These are phyloP conservation scores for Przewalskia tangutica DNA, from an alignment of 257 asterid genomes.

Conservation along the genomic window DNA sequence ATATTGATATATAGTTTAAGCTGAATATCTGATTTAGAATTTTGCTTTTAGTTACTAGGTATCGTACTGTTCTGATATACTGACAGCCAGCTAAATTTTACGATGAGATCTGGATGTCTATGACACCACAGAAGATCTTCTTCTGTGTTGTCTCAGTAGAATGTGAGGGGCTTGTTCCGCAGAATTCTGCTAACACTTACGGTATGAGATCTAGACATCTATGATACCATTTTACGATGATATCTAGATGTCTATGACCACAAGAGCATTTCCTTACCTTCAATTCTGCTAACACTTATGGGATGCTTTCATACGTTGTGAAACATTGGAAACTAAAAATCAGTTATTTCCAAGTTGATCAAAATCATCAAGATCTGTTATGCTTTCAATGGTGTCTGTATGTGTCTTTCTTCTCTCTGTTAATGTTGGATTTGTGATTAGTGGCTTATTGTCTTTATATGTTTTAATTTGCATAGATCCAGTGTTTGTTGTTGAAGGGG, in stretches of 20 bases:
- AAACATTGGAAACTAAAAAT: neutral
- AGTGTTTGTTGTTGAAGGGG: neutral
- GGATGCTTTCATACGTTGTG: neutral
- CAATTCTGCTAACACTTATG: neutral
- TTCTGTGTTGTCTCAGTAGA: neutral
- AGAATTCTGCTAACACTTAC: neutral
- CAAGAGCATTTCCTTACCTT: neutral
- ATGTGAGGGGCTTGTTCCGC: neutral
- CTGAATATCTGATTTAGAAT: constrained; percentile 8
- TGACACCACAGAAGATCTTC: neutral
- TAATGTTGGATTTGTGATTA: neutral
- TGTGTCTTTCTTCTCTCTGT: neutral
- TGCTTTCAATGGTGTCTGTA: neutral
- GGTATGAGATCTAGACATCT: neutral
- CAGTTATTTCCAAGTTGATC: neutral
- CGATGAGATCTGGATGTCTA: neutral
- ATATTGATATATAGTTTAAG: constrained; percentile 20
- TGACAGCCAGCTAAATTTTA: constrained; percentile 12
- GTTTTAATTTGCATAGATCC: neutral
- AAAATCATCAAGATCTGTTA: neutral
- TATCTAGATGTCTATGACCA: neutral
- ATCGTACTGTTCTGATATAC: constrained; percentile 12
- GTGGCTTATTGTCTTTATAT: neutral
- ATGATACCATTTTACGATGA: neutral
- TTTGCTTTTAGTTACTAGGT: constrained; percentile 13